Evolutionary conservation across 495 filamentous ascomycete species (phyloP), one percentile per base, ranked within the genome.

Genomic region (Daldinia loculata): DNA sequence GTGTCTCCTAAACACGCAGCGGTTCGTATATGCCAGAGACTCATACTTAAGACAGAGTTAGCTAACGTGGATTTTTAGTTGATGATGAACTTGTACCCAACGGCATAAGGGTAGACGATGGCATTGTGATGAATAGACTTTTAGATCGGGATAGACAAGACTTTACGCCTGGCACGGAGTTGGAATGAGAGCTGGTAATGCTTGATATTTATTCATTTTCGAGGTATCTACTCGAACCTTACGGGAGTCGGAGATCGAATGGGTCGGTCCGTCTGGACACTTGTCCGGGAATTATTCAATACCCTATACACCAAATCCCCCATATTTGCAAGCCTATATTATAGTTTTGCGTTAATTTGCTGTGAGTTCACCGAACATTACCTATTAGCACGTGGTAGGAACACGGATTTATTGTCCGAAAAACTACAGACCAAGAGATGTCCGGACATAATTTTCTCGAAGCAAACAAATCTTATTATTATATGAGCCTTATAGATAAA

Each of bases 1-100:
- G 86, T 99, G 68, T 94, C 97, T 79, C 95, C 95, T 5, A 94
- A 87, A 78, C 84, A 92, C 71, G 93, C 93, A 51, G 85, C 89
- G 81, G 90, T 93, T 80, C 76, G 89, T 86, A 61, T 9, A 51
- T 12, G 12, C 26, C 22, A 26, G 3, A 14, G 34, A 36, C 34
- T 12, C 34, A 4, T 36, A 0, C 12, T 36, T 14, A 36, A 36
- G 34, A 14, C 7, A 7, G 4, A 17, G 29, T 34, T 45, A 15
- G 36, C 70, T 73, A 61, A 73, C 17, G 55, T 34, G 53, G 3
- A 4, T n/a, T 50, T 24, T 9, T 45, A 84, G 83, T 59, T 76
- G 48, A 82, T 84, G 80, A 74, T 79, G 26, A 82, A 82, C 68
- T 58, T 83, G 34, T 84, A 80, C 55, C 78, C 82, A 15, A 78